Base-by-base conservation (phyloP, 192 early-diverging fungal genomes). In the Gamsiella multidivaricata region DNA sequence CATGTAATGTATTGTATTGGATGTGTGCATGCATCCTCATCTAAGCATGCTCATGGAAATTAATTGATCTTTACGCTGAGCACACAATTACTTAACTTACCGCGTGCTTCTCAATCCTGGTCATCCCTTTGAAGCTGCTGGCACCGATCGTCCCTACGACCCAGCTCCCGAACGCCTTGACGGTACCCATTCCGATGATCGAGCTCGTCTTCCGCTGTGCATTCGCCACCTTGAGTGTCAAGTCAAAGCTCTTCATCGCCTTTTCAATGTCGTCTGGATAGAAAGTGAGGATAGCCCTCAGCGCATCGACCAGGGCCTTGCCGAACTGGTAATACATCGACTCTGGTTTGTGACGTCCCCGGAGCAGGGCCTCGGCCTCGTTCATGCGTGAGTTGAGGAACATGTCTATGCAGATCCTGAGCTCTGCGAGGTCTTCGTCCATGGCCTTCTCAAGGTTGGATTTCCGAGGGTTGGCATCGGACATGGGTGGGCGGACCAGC, bases 341-440 rank as follows among this genome's bases (percentile, higher is more conserved):
- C 26, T 75, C 69, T 26, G 74, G 66, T 53, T 69, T 87, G 73
- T 59, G 80, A 59, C 80, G 69, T 34, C 60, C 52, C 2, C 60
- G 53, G 12, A 95, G 58, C 11, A 90, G 61, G 12, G 65, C 71
- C 65, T 94, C 93, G 15, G 91, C 84, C 32, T 90, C 85, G 22
- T 86, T 84, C 74, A 97, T 90, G 41, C 84, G 83, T 2, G 91
- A 93, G 69, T 94, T 85, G 20, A 97, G 58, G 63, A 95, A 95
- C 46, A 91, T 66, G 61, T 91, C 90, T 61, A 97, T 76, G 0
- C 87, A 88, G 23, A 82, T 57, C 59, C 88, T 76, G 51, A 89
- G 81, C 62, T 94, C 79, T 49, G 70, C 61, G 29, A 91, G 54
- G 75, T 95, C 94, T 42, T 70, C 49, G 29, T 87, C 81, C 61